Conservation (phyloP, 192 early-diverging fungal genomes). For the Phlyctochytrium bullatum region DNA sequence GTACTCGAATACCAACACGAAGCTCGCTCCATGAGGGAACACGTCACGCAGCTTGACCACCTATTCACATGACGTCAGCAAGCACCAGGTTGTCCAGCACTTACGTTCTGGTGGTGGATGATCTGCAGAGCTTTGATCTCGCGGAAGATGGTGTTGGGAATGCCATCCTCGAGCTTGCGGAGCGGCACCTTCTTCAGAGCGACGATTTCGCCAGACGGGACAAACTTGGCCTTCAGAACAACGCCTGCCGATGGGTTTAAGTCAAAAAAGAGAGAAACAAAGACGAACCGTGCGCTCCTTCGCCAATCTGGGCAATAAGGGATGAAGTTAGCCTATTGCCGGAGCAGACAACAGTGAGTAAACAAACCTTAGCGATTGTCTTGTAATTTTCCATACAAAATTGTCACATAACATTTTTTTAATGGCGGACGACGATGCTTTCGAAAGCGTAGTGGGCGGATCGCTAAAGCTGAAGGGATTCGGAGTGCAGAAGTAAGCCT, state of each 20-base stretch:
- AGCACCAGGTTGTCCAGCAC: background rate
- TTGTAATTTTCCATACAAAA: slow-evolving; percentile 29
- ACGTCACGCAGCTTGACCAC: slow-evolving; percentile 51
- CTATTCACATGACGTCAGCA: slow-evolving; percentile 14
- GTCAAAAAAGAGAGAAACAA: background rate
- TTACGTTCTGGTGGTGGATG: slow-evolving; percentile 52
- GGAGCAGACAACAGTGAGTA: background rate
- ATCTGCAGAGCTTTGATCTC: slow-evolving; percentile 60
- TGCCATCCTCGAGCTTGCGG: slow-evolving; percentile 47
- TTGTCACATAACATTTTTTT: no score
- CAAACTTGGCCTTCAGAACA: slow-evolving; percentile 50
- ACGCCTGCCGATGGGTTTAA: slow-evolving; percentile 6
- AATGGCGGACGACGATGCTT: no score
- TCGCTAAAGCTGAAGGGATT: no score
- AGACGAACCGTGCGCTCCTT: slow-evolving; percentile 50
- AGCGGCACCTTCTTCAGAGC: slow-evolving; percentile 57
- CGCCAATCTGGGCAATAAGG: slow-evolving; percentile 40
- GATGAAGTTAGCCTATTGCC: background rate
- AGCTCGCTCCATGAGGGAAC: slow-evolving; percentile 45
- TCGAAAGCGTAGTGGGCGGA: no score
- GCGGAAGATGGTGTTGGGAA: slow-evolving; percentile 53
- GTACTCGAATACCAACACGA: slow-evolving; percentile 55
- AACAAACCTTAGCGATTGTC: slow-evolving; percentile 25
- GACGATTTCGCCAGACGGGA: slow-evolving; percentile 49
- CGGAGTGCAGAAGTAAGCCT: no score